Evolutionary conservation across 2,329 filamentous ascomycete species (phyloP).

Genomic region (Penicillium vulpinum): DNA sequence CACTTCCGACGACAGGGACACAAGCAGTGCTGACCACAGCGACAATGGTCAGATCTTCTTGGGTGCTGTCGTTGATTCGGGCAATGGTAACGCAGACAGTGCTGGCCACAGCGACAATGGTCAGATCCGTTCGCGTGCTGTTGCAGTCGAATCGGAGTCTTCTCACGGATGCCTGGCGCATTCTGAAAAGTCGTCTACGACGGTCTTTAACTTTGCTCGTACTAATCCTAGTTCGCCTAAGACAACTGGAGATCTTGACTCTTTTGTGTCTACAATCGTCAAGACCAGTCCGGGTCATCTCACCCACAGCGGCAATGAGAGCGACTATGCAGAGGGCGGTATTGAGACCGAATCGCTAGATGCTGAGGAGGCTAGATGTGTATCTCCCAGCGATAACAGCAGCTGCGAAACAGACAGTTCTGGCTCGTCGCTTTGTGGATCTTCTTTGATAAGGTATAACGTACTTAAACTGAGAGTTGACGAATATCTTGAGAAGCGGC

Average conservation of each 20-base stretch:
- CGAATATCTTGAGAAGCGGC: neutral
- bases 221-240: neutral
- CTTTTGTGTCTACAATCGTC: neutral
- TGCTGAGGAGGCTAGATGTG: neutral
- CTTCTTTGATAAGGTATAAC: neutral
- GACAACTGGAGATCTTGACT: neutral
- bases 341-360: neutral
- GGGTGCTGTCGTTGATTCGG: neutral
- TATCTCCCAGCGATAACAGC: neutral
- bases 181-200: neutral
- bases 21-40: neutral
- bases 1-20: neutral
- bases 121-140: neutral
- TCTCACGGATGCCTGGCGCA: neutral
- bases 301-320: neutral
- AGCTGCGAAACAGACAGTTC: neutral
- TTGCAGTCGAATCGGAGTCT: neutral
- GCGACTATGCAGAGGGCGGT: neutral
- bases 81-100: neutral
- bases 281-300: neutral
- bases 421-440: constrained; percentile 1
- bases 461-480: neutral
- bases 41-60: constrained; percentile 3
- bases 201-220: neutral
- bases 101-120: constrained; percentile 4